Evolutionary conservation across 108 stramenopile species (phyloP).

Genomic region (Phaeodactylum tricornutum): DNA sequence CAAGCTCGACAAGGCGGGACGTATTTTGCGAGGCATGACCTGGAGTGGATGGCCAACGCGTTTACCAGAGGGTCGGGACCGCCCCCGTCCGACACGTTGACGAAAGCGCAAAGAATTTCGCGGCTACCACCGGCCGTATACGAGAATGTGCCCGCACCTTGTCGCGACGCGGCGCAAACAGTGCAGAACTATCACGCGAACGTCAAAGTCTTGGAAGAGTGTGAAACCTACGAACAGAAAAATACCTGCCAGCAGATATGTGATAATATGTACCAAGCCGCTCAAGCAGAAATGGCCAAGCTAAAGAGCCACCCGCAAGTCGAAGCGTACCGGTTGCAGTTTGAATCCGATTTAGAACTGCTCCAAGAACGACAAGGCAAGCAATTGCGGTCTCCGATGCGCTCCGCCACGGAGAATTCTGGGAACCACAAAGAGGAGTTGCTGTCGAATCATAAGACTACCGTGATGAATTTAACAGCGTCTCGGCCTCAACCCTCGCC

Average conservation of each 20-base stretch:
- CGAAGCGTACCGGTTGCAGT: conserved; percentile 8
- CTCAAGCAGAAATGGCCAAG: conserved; percentile 11
- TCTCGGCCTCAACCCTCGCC: too few species aligned
- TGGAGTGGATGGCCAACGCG: conserved; percentile 58
- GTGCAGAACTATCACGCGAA: conserved; percentile 46
- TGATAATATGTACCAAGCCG: conserved; percentile 33
- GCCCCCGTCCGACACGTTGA: not conserved
- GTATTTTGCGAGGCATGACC: conserved; percentile 45
- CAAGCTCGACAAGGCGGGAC: conserved; percentile 33
- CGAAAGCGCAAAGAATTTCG: not conserved
- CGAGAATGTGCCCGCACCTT: conserved; percentile 23
- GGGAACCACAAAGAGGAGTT: too few species aligned
- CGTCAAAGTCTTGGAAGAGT: conserved; percentile 34
- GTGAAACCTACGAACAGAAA: conserved; percentile 41
- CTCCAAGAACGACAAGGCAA: conserved; percentile 21
- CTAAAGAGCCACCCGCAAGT: conserved; percentile 1
- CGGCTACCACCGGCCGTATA: conserved; percentile 7
- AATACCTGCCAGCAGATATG: conserved; percentile 35
- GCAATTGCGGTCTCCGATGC: too few species aligned
- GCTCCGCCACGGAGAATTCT: too few species aligned
- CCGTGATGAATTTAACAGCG: too few species aligned
- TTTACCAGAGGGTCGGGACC: conserved; percentile 30
- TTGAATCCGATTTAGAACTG: conserved; percentile 14
- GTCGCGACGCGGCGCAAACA: conserved; percentile 27
- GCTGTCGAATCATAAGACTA: too few species aligned